phyloP scores from a whole-genome alignment of 2,329 filamentous ascomycete genomes.

The Aciculosporium take region DNA sequence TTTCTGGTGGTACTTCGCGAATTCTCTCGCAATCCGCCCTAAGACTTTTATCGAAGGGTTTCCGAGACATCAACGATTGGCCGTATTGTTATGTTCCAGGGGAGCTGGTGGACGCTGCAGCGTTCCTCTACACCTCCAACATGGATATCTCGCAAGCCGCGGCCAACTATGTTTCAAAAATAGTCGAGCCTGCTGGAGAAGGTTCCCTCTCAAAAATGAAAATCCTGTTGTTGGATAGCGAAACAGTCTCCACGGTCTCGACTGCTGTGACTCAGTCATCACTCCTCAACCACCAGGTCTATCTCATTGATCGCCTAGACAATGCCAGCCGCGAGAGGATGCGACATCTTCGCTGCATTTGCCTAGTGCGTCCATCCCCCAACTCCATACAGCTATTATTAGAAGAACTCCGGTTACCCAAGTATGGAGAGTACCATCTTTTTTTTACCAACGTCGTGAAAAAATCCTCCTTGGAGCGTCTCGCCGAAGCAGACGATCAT shows the following conservation, averaged over 20 bases:
- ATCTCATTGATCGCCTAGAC: slow-evolving; percentile 91
- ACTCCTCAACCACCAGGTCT: slow-evolving; percentile 90
- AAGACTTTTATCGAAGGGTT: background rate
- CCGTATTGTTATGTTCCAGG: background rate
- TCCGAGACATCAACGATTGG: background rate
- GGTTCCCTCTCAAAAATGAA: slow-evolving; percentile 85
- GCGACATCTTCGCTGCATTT: slow-evolving; percentile 88
- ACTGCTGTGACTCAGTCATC: slow-evolving; percentile 92
- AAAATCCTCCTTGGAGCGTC: slow-evolving; percentile 83
- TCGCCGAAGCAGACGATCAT: slow-evolving; percentile 93
- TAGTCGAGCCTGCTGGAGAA: slow-evolving; percentile 65
- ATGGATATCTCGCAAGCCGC: slow-evolving; percentile 95
- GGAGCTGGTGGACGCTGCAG: background rate
- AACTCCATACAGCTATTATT: slow-evolving; percentile 89
- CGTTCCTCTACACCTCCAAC: background rate
- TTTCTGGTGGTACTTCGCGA: too few relatives aligned
- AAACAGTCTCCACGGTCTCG: slow-evolving; percentile 88
- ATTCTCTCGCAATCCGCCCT: background rate
- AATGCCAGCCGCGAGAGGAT: slow-evolving; percentile 88
- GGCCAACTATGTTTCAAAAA: slow-evolving; percentile 90
- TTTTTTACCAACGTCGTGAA: slow-evolving; percentile 97
- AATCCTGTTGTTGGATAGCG: slow-evolving; percentile 82
- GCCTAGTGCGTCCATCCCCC: slow-evolving; percentile 80
- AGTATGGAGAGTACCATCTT: slow-evolving; percentile 93
- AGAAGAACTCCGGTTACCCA: slow-evolving; percentile 88